Percentiles rank a stretch among this genome's conserved stretches.
phyloP scores from a whole-genome alignment of 345 rosid genomes.

The Combretum micranthum region DNA sequence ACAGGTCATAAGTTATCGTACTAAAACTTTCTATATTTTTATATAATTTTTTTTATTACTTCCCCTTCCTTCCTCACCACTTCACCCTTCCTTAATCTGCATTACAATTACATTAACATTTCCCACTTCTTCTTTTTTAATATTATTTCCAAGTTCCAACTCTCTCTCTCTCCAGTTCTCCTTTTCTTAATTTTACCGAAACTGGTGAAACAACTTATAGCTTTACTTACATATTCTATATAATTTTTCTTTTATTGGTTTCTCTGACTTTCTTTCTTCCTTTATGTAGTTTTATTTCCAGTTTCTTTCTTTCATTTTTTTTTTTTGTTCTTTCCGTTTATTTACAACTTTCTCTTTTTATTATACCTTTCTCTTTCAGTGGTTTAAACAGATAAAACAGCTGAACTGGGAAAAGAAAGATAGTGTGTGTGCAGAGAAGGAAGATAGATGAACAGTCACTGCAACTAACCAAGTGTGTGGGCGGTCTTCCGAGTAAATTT shows the following conservation, averaged over 20 bases:
- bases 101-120: neutral
- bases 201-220: neutral
- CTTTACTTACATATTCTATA: neutral
- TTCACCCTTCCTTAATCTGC: no score
- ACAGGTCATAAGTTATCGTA: no score
- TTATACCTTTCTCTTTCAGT: neutral
- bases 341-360: neutral
- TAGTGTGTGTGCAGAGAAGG: neutral
- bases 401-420: neutral
- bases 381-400: no score
- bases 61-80: no score
- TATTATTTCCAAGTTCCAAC: neutral
- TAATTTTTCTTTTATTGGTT: no score
- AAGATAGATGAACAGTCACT: no score
- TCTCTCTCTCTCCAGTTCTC: neutral
- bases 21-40: no score
- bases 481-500: no score
- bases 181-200: slow-evolving; percentile 6
- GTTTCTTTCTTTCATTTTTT: neutral
- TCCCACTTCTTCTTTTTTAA: neutral
- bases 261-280: neutral
- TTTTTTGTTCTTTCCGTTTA: neutral
- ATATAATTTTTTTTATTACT: no score
- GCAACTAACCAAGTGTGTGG: no score
- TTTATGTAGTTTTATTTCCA: no score